These are phyloP conservation scores for Serendipita indica DNA, from an alignment of 768 basidiomycete genomes.

Conservation along the genomic window DNA sequence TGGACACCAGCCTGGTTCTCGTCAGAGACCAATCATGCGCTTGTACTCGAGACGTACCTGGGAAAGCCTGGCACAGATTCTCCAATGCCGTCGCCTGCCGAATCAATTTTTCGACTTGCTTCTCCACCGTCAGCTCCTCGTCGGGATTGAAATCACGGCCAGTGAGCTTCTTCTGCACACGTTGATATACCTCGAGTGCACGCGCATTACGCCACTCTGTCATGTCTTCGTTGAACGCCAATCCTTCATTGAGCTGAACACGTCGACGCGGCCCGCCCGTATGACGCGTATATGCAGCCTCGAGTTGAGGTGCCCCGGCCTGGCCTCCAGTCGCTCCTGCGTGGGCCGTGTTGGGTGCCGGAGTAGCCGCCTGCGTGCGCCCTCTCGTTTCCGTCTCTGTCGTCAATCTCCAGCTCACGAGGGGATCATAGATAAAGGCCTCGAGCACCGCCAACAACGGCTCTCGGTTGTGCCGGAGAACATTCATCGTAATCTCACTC, in stretches of 20 bases:
- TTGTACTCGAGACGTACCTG: constrained; percentile 15
- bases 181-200: constrained; percentile 30
- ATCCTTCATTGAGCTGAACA: constrained; percentile 10
- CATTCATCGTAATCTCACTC: constrained; percentile 32
- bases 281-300: neutral
- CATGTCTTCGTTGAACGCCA: constrained; percentile 20
- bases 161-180: constrained; percentile 32
- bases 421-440: constrained; percentile 35
- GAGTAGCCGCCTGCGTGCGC: constrained; percentile 14
- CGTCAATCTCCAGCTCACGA: constrained; percentile 30
- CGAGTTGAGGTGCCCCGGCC: constrained; percentile 19
- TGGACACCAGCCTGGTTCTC: neutral
- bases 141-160: constrained; percentile 34
- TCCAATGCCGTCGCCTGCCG: constrained; percentile 30
- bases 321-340: neutral
- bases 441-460: constrained; percentile 35
- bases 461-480: constrained; percentile 33
- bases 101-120: constrained; percentile 33
- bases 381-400: constrained; percentile 16
- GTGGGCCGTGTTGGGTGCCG: constrained; percentile 19
- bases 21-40: neutral
- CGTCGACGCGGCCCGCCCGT: neutral
- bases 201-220: constrained; percentile 29
- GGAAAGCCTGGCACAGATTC: constrained; percentile 31
- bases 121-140: constrained; percentile 25